A percentile compares a stretch with the other conserved stretches of the same genome.
phyloP scores from a whole-genome alignment of 1,284 basidiomycete species.

The Caloboletus firmus region DNA sequence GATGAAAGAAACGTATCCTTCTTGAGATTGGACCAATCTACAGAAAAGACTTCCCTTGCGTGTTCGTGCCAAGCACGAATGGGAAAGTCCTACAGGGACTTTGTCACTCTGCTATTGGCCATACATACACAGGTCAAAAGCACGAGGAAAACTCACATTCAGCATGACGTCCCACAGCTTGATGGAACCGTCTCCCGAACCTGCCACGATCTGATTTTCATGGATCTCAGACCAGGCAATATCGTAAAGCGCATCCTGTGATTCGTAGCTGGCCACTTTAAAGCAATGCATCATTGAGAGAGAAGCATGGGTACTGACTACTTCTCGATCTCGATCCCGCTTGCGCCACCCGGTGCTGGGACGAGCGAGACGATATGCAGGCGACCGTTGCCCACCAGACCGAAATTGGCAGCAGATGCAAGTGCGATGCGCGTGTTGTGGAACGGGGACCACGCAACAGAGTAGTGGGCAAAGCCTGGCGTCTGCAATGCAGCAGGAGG shows the following conservation, averaged over 20 bases:
- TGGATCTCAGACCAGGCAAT: constrained; percentile 91
- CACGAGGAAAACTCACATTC: constrained; percentile 57
- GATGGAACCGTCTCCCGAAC: constrained; percentile 89
- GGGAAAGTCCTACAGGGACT: constrained; percentile 71
- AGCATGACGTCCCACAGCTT: constrained; percentile 90
- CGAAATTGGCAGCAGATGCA: constrained; percentile 92
- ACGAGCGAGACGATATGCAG: constrained; percentile 67
- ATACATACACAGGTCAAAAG: not conserved
- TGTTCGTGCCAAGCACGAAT: constrained; percentile 95
- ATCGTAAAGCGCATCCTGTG: constrained; percentile 92
- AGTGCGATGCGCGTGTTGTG: constrained; percentile 80
- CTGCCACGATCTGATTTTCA: constrained; percentile 91
- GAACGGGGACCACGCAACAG: constrained; percentile 90
- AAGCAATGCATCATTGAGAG: constrained; percentile 22
- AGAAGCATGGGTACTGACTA: constrained; percentile 46
- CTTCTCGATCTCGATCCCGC: constrained; percentile 60
- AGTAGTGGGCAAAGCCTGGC: constrained; percentile 86
- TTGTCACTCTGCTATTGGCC: constrained; percentile 24
- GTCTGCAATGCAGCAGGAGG: constrained; percentile 62
- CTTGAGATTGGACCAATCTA: constrained; percentile 95
- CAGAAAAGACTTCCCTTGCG: constrained; percentile 87
- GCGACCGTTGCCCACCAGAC: constrained; percentile 91
- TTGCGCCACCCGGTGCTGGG: constrained; percentile 46
- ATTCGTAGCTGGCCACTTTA: constrained; percentile 71
- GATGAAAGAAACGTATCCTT: constrained; percentile 89